Conservation (phyloP, 2,329 filamentous ascomycete genomes). For the Akanthomyces dipterigenus region DNA sequence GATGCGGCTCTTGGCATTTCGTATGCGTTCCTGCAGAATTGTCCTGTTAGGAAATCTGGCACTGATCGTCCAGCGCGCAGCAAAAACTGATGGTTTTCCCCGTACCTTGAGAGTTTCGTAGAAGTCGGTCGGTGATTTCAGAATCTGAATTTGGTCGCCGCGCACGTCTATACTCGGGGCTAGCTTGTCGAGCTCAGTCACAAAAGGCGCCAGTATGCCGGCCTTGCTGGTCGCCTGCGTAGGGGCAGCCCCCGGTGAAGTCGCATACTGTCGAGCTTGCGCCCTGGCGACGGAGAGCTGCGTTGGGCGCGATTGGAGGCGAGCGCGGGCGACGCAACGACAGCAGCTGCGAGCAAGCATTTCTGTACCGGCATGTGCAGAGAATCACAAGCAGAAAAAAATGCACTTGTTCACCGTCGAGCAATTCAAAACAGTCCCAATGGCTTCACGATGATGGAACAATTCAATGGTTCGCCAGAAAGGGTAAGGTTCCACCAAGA, state of each 20-base stretch:
- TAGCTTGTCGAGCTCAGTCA: slow-evolving; percentile 74
- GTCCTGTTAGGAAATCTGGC: neutral
- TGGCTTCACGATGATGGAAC: neutral
- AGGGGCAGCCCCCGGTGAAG: slow-evolving; percentile 20
- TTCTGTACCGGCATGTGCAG: neutral
- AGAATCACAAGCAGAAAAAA: neutral
- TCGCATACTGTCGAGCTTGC: slow-evolving; percentile 36
- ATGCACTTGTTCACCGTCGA: neutral
- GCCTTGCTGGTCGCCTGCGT: slow-evolving; percentile 19
- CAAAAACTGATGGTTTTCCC: neutral
- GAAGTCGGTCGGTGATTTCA: slow-evolving; percentile 79
- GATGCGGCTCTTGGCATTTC: slow-evolving; percentile 67
- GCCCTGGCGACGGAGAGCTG: slow-evolving; percentile 24
- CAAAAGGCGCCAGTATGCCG: slow-evolving; percentile 46
- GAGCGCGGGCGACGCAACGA: slow-evolving; percentile 24
- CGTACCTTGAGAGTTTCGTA: slow-evolving; percentile 84
- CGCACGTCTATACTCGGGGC: slow-evolving; percentile 85
- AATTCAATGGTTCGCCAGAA: neutral
- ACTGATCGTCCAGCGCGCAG: too few species aligned
- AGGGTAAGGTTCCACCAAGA: slow-evolving; percentile 3
- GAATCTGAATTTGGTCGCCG: slow-evolving; percentile 71
- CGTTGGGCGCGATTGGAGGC: slow-evolving; percentile 23
- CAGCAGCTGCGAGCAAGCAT: slow-evolving; percentile 32
- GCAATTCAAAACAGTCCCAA: neutral
- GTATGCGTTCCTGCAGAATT: slow-evolving; percentile 63